phyloP scores from a whole-genome alignment of 352 stramenopile genomes.

The Globisporangium canariense region DNA sequence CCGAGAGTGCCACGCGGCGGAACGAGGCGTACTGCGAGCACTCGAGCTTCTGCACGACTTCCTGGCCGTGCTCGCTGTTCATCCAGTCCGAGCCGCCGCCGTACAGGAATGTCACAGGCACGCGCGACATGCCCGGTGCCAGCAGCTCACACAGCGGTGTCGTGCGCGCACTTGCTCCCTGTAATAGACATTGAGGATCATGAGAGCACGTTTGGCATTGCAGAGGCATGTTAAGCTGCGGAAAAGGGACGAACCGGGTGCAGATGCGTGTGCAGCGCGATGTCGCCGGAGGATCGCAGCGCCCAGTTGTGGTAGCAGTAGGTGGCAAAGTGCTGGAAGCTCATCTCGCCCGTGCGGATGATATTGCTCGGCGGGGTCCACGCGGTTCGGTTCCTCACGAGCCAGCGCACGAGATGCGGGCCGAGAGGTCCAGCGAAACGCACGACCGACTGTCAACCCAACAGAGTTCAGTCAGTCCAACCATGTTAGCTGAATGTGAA shows the following conservation, averaged over 20 bases:
- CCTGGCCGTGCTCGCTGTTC: constrained; percentile 18
- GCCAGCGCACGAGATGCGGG: constrained; percentile 3
- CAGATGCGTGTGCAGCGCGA: constrained; percentile 11
- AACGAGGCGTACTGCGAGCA: constrained; percentile 7
- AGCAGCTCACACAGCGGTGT: constrained; percentile 9
- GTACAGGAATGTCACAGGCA: constrained; percentile 25
- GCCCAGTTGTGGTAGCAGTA: constrained; percentile 19
- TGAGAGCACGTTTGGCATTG: not conserved
- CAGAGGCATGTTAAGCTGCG: not conserved
- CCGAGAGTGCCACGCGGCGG: not conserved
- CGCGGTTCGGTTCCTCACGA: constrained; percentile 4
- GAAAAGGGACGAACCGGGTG: not conserved
- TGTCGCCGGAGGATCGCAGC: constrained; percentile 7
- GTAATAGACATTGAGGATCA: not conserved
- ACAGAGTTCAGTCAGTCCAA: not conserved
- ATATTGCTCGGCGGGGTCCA: constrained; percentile 3
- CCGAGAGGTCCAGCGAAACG: constrained; percentile 9
- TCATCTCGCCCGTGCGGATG: constrained; percentile 4
- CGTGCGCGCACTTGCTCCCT: constrained; percentile 5
- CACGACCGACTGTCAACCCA: constrained; percentile 2
- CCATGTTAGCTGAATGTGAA: too few relatives aligned
- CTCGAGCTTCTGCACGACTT: constrained; percentile 16
- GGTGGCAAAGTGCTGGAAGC: not conserved
- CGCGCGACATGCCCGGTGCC: not conserved
- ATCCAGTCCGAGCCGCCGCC: constrained; percentile 23